Evolutionary conservation across 2,329 filamentous ascomycete genomes (phyloP), one percentile per base, ranked within the genome.

Genomic region (Colletotrichum cereale): DNA sequence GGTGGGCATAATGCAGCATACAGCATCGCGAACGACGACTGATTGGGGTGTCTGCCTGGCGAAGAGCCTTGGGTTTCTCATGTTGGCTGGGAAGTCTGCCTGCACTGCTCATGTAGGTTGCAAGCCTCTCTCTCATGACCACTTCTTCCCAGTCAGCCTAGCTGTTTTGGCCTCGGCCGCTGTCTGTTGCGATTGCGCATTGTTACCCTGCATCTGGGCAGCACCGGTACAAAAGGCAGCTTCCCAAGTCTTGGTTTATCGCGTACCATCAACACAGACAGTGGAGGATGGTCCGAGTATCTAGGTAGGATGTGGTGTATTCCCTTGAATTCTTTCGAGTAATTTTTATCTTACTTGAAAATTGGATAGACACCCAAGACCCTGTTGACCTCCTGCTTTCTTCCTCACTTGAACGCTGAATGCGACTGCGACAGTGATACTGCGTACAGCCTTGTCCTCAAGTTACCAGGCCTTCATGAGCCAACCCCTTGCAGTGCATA

Each of bases 401-500:
- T n/a, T 18, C 21, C 26, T 34, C 12, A n/a, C 40, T 44, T 2
- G 40, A 14, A 11, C 29, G 29, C 36, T 40, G 12, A 7, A 21
- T 47, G 5, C 11, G 26, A 16, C n/a, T 47, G 5, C 11, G 26
- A 16, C n/a, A 11, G 26, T 52, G 14, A 38, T 21, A 24, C 21
- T 26, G 18, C 18, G 18, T 12, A 24, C 44, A 12, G n/a, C 8
- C 50, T 10, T 8, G 55, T 31, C 50, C 42, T 26, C 61, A 55
- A 66, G 38, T 66, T 62, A 70, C 24, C 31, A 11, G 47, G n/a
- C 21, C 34, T 31, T n/a, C 61, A 53, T 47, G 56, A 21, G 38
- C 26, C 12, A 44, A 6, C 26, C 18, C 44, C 21, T 26, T 64
- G 53, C 42, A 44, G 16, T 56, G 58, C 58, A 67, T 44, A 12